Evolutionary conservation across 1,139 yeast species (phyloP), one percentile per base, ranked within the genome.

Genomic region (Scheffersomyces cryptocercus): DNA sequence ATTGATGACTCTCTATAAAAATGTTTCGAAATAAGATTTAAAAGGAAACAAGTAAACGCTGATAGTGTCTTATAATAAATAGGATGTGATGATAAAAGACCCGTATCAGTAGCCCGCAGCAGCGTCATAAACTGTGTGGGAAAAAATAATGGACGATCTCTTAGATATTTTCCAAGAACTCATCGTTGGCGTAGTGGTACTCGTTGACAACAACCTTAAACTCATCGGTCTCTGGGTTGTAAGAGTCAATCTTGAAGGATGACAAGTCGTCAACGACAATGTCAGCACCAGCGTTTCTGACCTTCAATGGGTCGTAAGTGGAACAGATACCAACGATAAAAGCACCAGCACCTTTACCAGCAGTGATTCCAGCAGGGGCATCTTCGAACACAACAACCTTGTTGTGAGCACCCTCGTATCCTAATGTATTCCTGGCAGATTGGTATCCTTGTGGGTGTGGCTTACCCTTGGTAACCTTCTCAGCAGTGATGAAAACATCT

Each of bases 341-440:
- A 59, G 95, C 91, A 54, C 95, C 95, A 29, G 95, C 88, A 53
- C 80, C 88, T 62, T 84, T 81, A 67, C 95, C 96, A 39, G 96
- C 93, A 50, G 79, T 72, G 53, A 88, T 84, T 63, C 96, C 96
- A 39, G 91, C 93, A 41, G 93, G 93, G 39, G 95, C 95, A 62
- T 87, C 95, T 69, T 87, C 95, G 59, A 86, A 86, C 24, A 88
- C 95, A 38, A 86, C 80, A 51, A 77, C 84, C 62, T 73, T 74
- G 59, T 75, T 73, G 48, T 68, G 47, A 43, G 64, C 50, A 54
- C 65, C 49, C 51, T 77, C 75, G 62, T 73, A 73, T 35, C 84
- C 82, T 56, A 83, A 71, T 47, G 79, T 69, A 59, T 77, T 66
- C 72, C 87, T 79, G 53, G 87, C 88, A 56, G 70, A 64, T 63